Base-by-base conservation (phyloP, 345 rosid species). In the Aquilaria malaccensis region DNA sequence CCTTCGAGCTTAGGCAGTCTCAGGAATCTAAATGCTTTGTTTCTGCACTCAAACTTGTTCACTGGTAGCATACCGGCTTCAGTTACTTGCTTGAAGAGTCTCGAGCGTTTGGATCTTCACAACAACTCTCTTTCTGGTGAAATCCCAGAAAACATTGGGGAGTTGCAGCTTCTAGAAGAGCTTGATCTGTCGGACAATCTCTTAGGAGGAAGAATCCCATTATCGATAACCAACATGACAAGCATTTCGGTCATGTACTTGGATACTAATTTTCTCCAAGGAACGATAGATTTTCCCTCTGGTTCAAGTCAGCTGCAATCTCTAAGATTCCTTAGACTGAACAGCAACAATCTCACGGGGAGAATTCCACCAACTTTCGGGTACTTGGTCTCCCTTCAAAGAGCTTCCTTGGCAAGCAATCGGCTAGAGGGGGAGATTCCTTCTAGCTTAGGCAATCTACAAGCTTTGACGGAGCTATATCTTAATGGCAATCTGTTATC, bases 321-420 rank as follows among this genome's bases (percentile, higher is more conserved):
- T 10, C 81, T 77, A 6, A 70, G 75, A 2, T 81, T 75, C 63
- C 74, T 81, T 13, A 75, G 82, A 63, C 76, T 84, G 51, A 72
- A 81, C 46, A 62, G 79, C 56, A 79, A 84, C 72, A 52, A 58
- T 29, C 61, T 84, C 7, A 68, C 53, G 2, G 84, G 86, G 52
- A 73, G 30, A 13, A 65, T 81, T 58, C 80, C 86, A 0, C 50
- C 60, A 31, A 65, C 31, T 22, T 73, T 79, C 30, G 74, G 81
- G 15, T 60, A 47, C 63, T 54, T 81, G 61, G 67, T 45, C 31
- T 75, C 84, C 52, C 86, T 84, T 57, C 78, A 67, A 47, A 73
- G 86, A 63, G 78, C 74, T 63, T 77, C 86, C 41, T 54, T 77
- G 0, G 82, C 77, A 67, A 75, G 73, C 32, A 84, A 84, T 71